A percentile compares a stretch with the other conserved stretches of the same genome.
phyloP scores from a whole-genome alignment of 305 asterid genomes.

The Fraxinus platypoda region DNA sequence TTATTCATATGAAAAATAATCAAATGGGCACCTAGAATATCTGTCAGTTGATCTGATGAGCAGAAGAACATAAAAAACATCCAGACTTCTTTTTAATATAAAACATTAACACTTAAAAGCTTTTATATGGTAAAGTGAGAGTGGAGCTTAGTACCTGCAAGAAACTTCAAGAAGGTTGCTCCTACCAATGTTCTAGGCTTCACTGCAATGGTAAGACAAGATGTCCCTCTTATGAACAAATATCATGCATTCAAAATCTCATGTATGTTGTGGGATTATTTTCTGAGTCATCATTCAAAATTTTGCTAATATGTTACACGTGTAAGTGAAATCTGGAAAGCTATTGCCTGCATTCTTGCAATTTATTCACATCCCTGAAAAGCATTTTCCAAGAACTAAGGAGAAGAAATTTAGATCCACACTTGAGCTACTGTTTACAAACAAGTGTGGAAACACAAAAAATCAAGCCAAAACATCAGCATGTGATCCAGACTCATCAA shows the following conservation, averaged over 20 bases:
- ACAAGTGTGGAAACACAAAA: neutral
- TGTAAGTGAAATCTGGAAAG: neutral
- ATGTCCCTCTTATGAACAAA: slow-evolving; percentile 20
- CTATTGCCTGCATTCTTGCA: neutral
- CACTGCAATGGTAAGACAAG: slow-evolving; percentile 48
- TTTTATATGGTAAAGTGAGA: neutral
- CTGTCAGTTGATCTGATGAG: neutral
- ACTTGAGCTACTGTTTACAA: neutral
- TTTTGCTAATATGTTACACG: neutral
- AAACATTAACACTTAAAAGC: neutral
- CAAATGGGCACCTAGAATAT: neutral
- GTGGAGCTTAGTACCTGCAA: slow-evolving; percentile 60
- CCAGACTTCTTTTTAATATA: neutral
- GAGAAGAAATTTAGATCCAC: neutral
- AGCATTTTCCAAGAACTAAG: neutral
- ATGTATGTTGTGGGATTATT: neutral
- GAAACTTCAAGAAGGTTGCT: slow-evolving; percentile 91
- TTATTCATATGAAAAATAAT: neutral
- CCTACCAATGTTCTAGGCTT: slow-evolving; percentile 88
- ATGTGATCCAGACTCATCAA: neutral
- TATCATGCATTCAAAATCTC: neutral
- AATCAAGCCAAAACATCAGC: neutral
- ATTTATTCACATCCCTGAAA: neutral
- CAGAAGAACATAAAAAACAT: neutral
- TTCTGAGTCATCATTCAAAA: neutral